Base-by-base conservation (phyloP, 73 alveolate species). In the Symbiodinium natans region DNA sequence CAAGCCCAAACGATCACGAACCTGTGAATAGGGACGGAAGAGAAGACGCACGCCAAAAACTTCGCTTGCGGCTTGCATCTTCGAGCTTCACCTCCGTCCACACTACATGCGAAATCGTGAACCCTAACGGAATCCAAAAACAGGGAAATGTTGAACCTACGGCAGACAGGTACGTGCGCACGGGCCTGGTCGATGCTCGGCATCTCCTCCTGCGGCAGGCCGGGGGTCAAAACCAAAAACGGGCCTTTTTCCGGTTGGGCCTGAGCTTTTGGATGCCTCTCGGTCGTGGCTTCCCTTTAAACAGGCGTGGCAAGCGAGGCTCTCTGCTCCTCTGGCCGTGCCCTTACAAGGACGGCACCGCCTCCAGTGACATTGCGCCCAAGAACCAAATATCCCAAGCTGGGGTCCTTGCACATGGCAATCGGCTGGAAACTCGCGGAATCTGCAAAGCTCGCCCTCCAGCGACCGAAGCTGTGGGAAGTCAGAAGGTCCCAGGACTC, bases 351-450 rank as follows among this genome's bases (percentile, higher is more conserved):
- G n/a, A n/a, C n/a, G n/a, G n/a, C n/a, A n/a, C n/a, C n/a, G n/a
- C n/a, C 97, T 90, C 97, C 80, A 56, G 48, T 85, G 41, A 68
- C 54, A 36, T 90, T 68, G 97, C 71, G 97, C 41, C 97, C 97
- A 17, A 90, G 46, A 75, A 71, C 97, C 89, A 90, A 38, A 80
- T 71, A 90, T 39, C 97, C 95, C 41, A 68, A 41, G 42, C 36
- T 59, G 46, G 43, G 41, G 38, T 89, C 95, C 95, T 63, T 25
- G 80, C 80, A 63, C 80, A 63, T 63, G 80, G 80, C 80, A 23
- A 63, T 29, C 80, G 80, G 80, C 80, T 63, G 80, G 80, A 63
- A 63, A 63, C 80, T 36, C 27, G 38, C 17, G 6, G 74, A 21
- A 56, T 2, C 74, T 2, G 74, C 74, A 8, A 21, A 56, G 74